phyloP scores from a whole-genome alignment of 305 asterid species.

The Withania somnifera region DNA sequence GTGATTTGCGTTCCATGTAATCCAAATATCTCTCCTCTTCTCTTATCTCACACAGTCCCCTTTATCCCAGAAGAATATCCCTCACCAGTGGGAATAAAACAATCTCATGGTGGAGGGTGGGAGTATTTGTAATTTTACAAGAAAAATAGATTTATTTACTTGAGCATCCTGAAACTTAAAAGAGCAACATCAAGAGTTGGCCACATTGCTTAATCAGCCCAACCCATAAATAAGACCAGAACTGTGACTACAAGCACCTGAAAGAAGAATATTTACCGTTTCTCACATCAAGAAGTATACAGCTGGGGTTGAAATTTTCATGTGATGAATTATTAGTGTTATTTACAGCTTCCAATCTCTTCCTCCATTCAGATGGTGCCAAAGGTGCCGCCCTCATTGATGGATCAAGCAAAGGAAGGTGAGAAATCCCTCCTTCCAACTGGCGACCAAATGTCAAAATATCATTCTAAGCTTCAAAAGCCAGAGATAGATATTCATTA shows the following conservation, averaged over 20 bases:
- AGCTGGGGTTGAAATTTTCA: slow-evolving; percentile 16
- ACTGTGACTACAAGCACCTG: neutral
- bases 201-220: neutral
- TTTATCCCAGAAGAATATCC: neutral
- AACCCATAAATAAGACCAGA: neutral
- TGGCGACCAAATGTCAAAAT: slow-evolving; percentile 17
- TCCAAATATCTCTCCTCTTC: neutral
- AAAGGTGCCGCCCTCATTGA: slow-evolving; percentile 78
- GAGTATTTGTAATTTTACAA: neutral
- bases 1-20: neutral
- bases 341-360: slow-evolving; percentile 48
- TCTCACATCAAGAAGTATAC: slow-evolving; percentile 79
- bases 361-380: slow-evolving; percentile 82
- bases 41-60: neutral
- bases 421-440: slow-evolving; percentile 74
- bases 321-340: slow-evolving; percentile 20
- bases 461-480: neutral
- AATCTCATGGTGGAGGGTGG: neutral
- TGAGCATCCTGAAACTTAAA: neutral
- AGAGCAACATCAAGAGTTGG: neutral
- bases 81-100: neutral
- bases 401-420: slow-evolving; percentile 85
- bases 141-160: neutral
- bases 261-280: slow-evolving; percentile 41
- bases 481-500: neutral